Evolutionary conservation across 2,329 filamentous ascomycete species (phyloP).

Genomic region (Dactylellina leptospora): DNA sequence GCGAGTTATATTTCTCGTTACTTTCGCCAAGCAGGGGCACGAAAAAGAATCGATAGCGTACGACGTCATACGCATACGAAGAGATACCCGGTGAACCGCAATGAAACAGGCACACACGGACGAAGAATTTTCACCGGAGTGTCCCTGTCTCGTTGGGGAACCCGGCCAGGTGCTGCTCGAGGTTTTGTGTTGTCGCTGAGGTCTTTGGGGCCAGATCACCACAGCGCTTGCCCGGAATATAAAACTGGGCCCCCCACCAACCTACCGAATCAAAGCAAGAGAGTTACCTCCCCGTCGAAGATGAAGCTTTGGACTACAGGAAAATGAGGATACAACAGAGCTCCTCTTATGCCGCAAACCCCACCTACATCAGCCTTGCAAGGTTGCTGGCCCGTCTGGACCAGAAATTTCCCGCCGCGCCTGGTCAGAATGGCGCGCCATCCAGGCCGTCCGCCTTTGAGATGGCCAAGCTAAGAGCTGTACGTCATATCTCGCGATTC

Average conservation of each 20-base stretch:
- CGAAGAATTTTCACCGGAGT: not conserved
- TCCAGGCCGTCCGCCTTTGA: conserved; percentile 51
- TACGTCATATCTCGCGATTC: conserved; percentile 35
- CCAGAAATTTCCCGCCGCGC: conserved; percentile 42
- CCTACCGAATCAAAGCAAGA: not conserved
- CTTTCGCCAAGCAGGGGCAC: not conserved
- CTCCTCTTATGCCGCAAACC: conserved; percentile 41
- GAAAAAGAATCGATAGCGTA: not conserved
- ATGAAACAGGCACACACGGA: too few relatives aligned
- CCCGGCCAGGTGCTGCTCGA: not conserved
- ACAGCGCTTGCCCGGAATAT: conserved; percentile 28
- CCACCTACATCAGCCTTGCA: conserved; percentile 33
- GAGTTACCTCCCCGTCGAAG: not conserved
- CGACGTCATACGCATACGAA: conserved; percentile 24
- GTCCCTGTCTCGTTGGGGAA: not conserved
- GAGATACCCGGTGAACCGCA: not conserved
- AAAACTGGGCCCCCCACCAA: conserved; percentile 17
- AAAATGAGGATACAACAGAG: conserved; percentile 49
- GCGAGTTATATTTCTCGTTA: not conserved
- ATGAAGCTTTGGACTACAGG: conserved; percentile 12
- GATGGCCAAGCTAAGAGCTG: conserved; percentile 47
- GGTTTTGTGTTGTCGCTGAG: conserved; percentile 35
- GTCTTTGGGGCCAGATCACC: conserved; percentile 50
- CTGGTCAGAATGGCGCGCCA: conserved; percentile 9
- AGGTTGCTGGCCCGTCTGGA: conserved; percentile 49